phyloP scores from a whole-genome alignment of 768 basidiomycete species.

The Suillus spraguei region DNA sequence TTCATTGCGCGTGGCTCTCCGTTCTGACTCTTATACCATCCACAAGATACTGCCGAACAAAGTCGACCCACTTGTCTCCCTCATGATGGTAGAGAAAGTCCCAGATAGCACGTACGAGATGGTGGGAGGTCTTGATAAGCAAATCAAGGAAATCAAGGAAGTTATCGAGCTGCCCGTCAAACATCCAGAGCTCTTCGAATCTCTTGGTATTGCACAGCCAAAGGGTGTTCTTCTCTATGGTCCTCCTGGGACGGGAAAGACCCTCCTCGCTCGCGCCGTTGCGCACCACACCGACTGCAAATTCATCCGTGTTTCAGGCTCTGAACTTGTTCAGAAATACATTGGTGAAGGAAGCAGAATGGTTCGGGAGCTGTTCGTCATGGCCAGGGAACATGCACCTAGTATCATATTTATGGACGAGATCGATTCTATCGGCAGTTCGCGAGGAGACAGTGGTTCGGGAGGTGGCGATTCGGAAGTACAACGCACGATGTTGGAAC shows the following conservation, averaged over 20 bases:
- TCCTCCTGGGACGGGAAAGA: slow-evolving; percentile 97
- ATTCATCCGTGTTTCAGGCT: slow-evolving; percentile 94
- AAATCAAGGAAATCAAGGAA: slow-evolving; percentile 98
- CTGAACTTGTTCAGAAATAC: slow-evolving; percentile 96
- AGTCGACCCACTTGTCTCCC: slow-evolving; percentile 95
- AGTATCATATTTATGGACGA: slow-evolving; percentile 99
- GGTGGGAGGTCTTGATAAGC: slow-evolving; percentile 98
- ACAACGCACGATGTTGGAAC: slow-evolving; percentile 88
- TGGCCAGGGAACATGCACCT: slow-evolving; percentile 97
- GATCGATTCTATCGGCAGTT: slow-evolving; percentile 96
- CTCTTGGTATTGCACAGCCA: slow-evolving; percentile 95
- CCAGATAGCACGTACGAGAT: slow-evolving; percentile 99
- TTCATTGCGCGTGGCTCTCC: slow-evolving; percentile 90
- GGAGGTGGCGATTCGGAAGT: slow-evolving; percentile 89
- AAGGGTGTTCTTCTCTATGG: slow-evolving; percentile 96
- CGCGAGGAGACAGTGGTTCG: slow-evolving; percentile 77
- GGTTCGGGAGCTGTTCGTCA: slow-evolving; percentile 97
- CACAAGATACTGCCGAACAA: slow-evolving; percentile 98
- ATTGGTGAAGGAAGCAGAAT: slow-evolving; percentile 96
- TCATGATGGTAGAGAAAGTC: slow-evolving; percentile 99
- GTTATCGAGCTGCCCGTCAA: slow-evolving; percentile 98
- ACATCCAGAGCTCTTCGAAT: slow-evolving; percentile 95
- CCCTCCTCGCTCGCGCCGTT: slow-evolving; percentile 90
- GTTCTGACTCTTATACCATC: slow-evolving; percentile 94
- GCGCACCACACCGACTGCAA: slow-evolving; percentile 98